These are phyloP conservation scores for Ustilago shanxiensis DNA, from an alignment of 1,284 basidiomycete genomes.

Conservation along the genomic window DNA sequence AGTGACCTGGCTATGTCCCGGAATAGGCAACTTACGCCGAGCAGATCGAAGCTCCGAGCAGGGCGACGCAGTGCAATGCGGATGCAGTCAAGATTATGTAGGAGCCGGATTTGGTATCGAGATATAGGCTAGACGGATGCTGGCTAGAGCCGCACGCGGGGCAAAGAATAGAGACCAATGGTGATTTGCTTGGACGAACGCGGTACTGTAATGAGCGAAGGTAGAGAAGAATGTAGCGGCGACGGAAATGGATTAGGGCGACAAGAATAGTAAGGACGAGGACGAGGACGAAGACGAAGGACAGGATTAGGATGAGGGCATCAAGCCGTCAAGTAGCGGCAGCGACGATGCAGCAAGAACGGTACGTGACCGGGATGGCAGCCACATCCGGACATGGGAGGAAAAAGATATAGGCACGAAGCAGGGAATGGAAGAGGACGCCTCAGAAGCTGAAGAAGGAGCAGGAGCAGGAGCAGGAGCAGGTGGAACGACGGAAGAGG, in stretches of 20 bases:
- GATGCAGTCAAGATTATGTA: constrained; percentile 2
- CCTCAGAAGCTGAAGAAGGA: constrained; percentile 6
- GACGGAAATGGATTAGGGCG: constrained; percentile 24
- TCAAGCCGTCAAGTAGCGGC: constrained; percentile 6
- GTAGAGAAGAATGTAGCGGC: constrained; percentile 4
- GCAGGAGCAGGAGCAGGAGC: too few relatives aligned
- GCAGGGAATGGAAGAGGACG: constrained; percentile 9
- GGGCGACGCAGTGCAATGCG: constrained; percentile 1
- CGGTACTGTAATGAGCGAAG: constrained; percentile 9
- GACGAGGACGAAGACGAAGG: background rate
- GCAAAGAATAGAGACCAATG: constrained; percentile 1
- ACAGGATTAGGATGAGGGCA: background rate
- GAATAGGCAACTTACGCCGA: constrained; percentile 43
- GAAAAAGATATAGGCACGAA: constrained; percentile 10
- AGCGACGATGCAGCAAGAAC: constrained; percentile 25
- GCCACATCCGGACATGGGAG: constrained; percentile 39
- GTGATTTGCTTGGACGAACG: constrained; percentile 10
- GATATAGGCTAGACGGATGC: constrained; percentile 1
- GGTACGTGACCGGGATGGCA: constrained; percentile 18
- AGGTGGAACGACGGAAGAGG: background rate
- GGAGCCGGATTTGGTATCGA: constrained; percentile 30
- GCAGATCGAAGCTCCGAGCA: constrained; percentile 19
- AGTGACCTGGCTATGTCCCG: constrained; percentile 2
- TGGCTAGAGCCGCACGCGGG: background rate
- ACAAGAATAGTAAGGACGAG: background rate